Evolutionary conservation across 441 rosid genomes (phyloP).

Genomic region (Daphne laureola): DNA sequence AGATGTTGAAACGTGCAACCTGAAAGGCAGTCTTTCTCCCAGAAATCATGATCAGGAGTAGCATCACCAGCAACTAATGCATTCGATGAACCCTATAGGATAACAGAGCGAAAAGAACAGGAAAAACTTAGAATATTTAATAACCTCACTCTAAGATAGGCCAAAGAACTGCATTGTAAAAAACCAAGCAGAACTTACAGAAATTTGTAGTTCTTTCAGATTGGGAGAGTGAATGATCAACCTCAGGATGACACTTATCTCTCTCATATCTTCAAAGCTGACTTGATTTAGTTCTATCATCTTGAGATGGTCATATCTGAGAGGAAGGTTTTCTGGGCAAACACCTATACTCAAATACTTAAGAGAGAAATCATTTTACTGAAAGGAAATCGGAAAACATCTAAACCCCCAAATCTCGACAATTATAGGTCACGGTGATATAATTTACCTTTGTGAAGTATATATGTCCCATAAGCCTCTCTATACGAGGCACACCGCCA

Average conservation of each 20-base stretch:
- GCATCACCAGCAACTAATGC: conserved; percentile 42
- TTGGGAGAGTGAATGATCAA: conserved; percentile 78
- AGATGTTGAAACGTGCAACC: conserved; percentile 50
- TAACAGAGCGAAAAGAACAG: conserved; percentile 8
- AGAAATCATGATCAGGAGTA: conserved; percentile 41
- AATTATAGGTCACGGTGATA: neutral
- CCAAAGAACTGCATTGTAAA: conserved; percentile 4
- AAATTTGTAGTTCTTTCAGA: conserved; percentile 63
- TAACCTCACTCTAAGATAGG: neutral
- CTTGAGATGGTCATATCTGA: conserved; percentile 51
- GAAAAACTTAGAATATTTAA: neutral
- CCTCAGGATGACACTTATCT: conserved; percentile 73
- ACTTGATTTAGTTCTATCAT: conserved; percentile 74
- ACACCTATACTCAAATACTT: conserved; percentile 92
- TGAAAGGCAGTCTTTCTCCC: conserved; percentile 41
- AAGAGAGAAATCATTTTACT: conserved; percentile 2
- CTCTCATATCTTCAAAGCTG: conserved; percentile 79
- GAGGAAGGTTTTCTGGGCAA: conserved; percentile 48
- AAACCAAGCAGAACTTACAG: conserved; percentile 38
- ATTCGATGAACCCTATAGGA: conserved; percentile 53
- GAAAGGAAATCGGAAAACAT: neutral
- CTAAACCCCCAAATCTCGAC: neutral
- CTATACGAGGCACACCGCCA: conserved; percentile 71
- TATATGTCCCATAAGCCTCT: conserved; percentile 72
- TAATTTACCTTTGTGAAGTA: conserved; percentile 80